Conservation (phyloP, 1,139 yeast species). For the Geotrichum bryndzae region DNA sequence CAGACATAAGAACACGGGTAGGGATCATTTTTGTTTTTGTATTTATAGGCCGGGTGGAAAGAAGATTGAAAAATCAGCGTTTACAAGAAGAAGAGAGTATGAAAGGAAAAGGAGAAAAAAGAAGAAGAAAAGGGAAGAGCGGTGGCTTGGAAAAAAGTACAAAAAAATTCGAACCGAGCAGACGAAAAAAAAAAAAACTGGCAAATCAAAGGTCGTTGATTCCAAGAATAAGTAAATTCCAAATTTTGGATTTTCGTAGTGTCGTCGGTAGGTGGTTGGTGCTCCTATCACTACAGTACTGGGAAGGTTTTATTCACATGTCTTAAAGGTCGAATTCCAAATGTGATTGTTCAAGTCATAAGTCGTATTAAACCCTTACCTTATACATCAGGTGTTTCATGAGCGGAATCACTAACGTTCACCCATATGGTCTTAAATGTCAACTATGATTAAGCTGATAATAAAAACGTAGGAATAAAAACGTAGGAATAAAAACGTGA, state of each 20-base stretch:
- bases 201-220: background rate
- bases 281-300: background rate
- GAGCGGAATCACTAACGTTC: background rate
- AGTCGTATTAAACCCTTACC: background rate
- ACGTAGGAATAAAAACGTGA: no score
- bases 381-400: background rate
- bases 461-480: no score
- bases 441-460: no score
- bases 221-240: background rate
- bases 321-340: background rate
- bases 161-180: background rate
- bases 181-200: background rate
- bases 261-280: background rate
- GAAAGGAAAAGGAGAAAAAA: background rate
- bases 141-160: background rate
- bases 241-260: background rate
- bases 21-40: constrained; percentile 9
- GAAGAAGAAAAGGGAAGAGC: background rate
- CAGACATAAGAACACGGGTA: constrained; percentile 14
- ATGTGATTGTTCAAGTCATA: background rate
- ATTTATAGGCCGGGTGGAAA: background rate
- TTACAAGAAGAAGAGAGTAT: background rate
- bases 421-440: background rate
- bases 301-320: background rate
- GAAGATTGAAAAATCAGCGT: background rate